These are phyloP conservation scores for Pythium periplocum DNA, from an alignment of 352 stramenopile genomes.

Conservation along the genomic window DNA sequence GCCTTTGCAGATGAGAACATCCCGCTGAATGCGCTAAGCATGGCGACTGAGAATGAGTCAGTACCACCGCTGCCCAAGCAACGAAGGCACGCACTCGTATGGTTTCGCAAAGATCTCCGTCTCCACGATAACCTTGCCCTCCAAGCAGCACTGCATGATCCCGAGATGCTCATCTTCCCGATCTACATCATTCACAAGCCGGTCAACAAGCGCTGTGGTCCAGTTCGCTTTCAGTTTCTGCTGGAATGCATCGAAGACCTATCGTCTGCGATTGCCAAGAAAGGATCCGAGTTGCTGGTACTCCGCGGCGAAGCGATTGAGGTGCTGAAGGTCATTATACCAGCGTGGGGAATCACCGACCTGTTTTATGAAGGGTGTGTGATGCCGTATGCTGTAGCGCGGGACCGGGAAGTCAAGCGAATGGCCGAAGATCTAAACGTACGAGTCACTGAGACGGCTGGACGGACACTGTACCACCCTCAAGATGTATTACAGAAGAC, in stretches of 20 bases:
- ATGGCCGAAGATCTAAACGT: constrained; percentile 32
- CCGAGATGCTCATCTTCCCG: constrained; percentile 39
- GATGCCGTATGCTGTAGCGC: constrained; percentile 36
- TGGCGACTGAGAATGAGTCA: constrained; percentile 5
- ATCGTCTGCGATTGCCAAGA: constrained; percentile 23
- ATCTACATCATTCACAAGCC: constrained; percentile 87
- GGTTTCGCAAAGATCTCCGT: constrained; percentile 94
- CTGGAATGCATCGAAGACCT: constrained; percentile 88
- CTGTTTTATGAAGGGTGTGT: constrained; percentile 65
- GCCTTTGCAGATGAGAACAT: constrained; percentile 10
- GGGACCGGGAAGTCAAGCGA: constrained; percentile 34
- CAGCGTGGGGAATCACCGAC: constrained; percentile 60
- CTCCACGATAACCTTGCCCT: constrained; percentile 96
- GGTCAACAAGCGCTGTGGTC: constrained; percentile 57
- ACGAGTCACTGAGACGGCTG: constrained; percentile 26
- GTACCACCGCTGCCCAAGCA: constrained; percentile 1
- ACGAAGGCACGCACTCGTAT: constrained; percentile 54
- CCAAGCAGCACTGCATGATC: constrained; percentile 39
- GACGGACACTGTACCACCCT: constrained; percentile 55
- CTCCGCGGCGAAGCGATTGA: constrained; percentile 52
- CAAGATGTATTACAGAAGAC: constrained; percentile 49
- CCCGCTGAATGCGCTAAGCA: constrained; percentile 6
- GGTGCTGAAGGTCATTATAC: constrained; percentile 41
- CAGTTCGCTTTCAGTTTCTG: constrained; percentile 87
- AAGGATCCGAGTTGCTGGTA: constrained; percentile 42